A percentile compares a stretch with the other conserved stretches of the same genome.
phyloP scores from a whole-genome alignment of 1,284 basidiomycete species.

The Austroboletus olivaceoglutinosus region DNA sequence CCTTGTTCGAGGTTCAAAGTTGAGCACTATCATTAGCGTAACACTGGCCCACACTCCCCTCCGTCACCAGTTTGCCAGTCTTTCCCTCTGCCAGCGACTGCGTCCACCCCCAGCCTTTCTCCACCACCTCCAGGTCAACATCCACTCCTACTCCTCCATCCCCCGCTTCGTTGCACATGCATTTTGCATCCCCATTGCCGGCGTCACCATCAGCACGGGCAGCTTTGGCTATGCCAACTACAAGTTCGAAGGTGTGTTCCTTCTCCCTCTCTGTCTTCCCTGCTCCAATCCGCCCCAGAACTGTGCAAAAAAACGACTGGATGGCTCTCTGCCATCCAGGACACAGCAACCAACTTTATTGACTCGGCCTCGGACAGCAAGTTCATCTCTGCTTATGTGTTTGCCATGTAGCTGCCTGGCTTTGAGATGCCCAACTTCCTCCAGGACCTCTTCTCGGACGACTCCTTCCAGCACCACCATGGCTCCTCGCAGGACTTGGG shows the following conservation, averaged over 20 bases:
- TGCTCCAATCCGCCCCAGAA: conserved; percentile 44
- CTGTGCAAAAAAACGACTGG: conserved; percentile 63
- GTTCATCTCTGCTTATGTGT: conserved; percentile 53
- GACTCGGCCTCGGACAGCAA: conserved; percentile 67
- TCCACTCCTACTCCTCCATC: conserved; percentile 80
- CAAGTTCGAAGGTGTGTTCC: conserved; percentile 80
- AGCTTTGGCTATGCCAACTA: conserved; percentile 90
- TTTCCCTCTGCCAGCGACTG: conserved; percentile 53
- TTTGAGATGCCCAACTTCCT: conserved; percentile 70
- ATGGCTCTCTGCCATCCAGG: conserved; percentile 66
- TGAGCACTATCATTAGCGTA: too few relatives aligned
- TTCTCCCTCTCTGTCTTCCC: background rate
- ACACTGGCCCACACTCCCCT: too few relatives aligned
- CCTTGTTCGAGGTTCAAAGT: too few relatives aligned
- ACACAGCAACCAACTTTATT: conserved; percentile 63
- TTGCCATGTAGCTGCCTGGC: conserved; percentile 64
- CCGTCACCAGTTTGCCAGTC: conserved; percentile 37
- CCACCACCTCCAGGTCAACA: conserved; percentile 69
- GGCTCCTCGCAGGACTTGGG: conserved; percentile 28
- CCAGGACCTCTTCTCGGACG: conserved; percentile 60
- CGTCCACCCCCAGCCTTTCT: conserved; percentile 42
- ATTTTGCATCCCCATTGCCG: conserved; percentile 82
- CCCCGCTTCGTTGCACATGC: conserved; percentile 81
- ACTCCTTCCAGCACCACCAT: conserved; percentile 21
- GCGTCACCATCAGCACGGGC: conserved; percentile 85